Evolutionary conservation across 129 eudicot species (phyloP), one percentile per base, ranked within the genome.

Genomic region (Artemisia argyi): DNA sequence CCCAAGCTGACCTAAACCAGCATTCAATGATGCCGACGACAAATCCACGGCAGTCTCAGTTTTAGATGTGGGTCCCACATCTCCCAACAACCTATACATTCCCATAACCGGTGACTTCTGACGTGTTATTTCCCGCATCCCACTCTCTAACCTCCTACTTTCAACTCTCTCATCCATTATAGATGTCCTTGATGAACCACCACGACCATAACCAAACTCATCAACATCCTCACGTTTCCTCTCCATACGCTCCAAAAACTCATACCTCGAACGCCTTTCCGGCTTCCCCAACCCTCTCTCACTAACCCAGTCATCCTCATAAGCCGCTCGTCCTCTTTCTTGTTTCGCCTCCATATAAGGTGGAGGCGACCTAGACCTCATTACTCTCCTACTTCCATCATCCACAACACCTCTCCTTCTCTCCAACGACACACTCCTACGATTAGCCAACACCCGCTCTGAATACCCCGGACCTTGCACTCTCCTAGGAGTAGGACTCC

Each of bases 281-380:
- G 77, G 66, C 28, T 63, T 50, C 22, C 68, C 50, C 6, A 72
- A 74, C 49, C 75, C 76, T 73, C 71, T 84, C 63, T 74, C 72
- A 24, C 14, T 4, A 74, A 66, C 73, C 78, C 61, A 72, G 57
- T 78, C 86, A 7, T 71, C 82, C 12, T 58, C 58, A 7, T 78
- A 82, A 16, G 58, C 20, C 30, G 79, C 58, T 42, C 83, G 81
- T 50, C 77, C 75, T 70, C 76, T 67, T 71, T 76, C 48, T 30
- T 49, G 46, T 39, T 39, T 39, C 46, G 46, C 69, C 16, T 68
- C 80, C 62, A 62, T 68, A 57, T 35, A 44, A 51, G 55, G 67
- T 3, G 82, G 88, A 7, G 46, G 46, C 47, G 88, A 80, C 48
- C 83, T 78, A 2, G 85, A 73, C 46, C 85, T 65, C 5, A 73